Evolutionary conservation across 352 stramenopile species (phyloP), one percentile per base, ranked within the genome.

Genomic region (Saprolegnia parasitica): DNA sequence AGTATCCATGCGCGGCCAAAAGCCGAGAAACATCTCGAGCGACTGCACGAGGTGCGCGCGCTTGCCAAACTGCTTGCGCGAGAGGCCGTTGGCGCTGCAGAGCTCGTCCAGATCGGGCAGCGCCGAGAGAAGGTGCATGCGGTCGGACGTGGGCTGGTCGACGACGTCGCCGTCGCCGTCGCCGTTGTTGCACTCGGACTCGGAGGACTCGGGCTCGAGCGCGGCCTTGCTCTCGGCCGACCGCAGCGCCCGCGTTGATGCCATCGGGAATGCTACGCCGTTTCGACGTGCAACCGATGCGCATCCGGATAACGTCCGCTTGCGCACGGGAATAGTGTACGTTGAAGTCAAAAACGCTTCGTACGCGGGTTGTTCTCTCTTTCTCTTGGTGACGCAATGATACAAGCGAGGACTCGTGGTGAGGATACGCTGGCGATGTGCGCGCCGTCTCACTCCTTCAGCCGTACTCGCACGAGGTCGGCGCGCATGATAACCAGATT

Each of bases 21-120:
- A 91, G 18, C 85, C 85, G 6, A 93, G 72, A 74, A 93, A 93
- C 79, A 88, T 83, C 45, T 91, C 83, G 24, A 91, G 63, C 32
- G 72, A 55, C 15, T 72, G 75, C 35, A 93, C 74, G 0, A 39
- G 56, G 8, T 78, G 72, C 23, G 68, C 75, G 37, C 74, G 78
- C 18, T 77, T 76, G 20, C 76, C 81, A 57, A 93, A 93, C 49
- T 89, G 82, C 21, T 71, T 74, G 1, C 64, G 68, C 0, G 77
- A 76, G 8, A 93, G 65, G 8, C 85, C 85, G 24, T 93, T 91
- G 49, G 86, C 83, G 20, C 71, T 74, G 62, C 85, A 93, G 13
- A 90, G 67, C 1, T 84, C 75, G 32, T 91, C 81, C 20, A 93
- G 67, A 11, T 90, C 82, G 0, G 73, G 68, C 9, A 72, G 81